Conservation (phyloP, 345 rosid species). For the Lepidium africanum region DNA sequence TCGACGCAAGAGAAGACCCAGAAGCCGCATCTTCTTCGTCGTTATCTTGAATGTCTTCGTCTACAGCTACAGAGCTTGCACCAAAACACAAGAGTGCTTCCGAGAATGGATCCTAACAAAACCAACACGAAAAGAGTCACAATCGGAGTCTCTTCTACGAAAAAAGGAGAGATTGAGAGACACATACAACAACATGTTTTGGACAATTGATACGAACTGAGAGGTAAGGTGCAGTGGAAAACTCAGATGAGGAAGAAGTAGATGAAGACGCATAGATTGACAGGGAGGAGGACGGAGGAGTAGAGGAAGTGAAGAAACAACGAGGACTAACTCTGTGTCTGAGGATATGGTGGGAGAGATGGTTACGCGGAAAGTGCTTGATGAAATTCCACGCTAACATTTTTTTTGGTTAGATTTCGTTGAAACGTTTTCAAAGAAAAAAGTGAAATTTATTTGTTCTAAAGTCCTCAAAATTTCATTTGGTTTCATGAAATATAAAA, state of each 20-base stretch:
- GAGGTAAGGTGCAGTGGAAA: conserved; percentile 37
- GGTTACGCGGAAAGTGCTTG: conserved; percentile 47
- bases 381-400: conserved; percentile 53
- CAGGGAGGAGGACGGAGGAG: conserved; percentile 10
- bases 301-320: conserved; percentile 7
- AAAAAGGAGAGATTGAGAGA: background rate
- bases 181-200: conserved; percentile 40
- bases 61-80: conserved; percentile 60
- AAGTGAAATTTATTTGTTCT: no score
- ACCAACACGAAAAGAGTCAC: background rate
- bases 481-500: no score
- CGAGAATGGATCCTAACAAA: conserved; percentile 57
- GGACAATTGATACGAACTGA: conserved; percentile 67
- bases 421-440: background rate
- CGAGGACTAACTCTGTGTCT: conserved; percentile 6
- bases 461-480: no score
- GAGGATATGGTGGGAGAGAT: conserved; percentile 32
- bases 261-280: conserved; percentile 7
- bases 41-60: conserved; percentile 36
- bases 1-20: conserved; percentile 30
- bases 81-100: conserved; percentile 82
- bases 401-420: background rate
- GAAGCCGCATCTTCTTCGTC: conserved; percentile 14
- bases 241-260: conserved; percentile 8
- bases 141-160: background rate